These are phyloP conservation scores for Pisolithus albus DNA, from an alignment of 768 basidiomycete genomes.

Conservation along the genomic window DNA sequence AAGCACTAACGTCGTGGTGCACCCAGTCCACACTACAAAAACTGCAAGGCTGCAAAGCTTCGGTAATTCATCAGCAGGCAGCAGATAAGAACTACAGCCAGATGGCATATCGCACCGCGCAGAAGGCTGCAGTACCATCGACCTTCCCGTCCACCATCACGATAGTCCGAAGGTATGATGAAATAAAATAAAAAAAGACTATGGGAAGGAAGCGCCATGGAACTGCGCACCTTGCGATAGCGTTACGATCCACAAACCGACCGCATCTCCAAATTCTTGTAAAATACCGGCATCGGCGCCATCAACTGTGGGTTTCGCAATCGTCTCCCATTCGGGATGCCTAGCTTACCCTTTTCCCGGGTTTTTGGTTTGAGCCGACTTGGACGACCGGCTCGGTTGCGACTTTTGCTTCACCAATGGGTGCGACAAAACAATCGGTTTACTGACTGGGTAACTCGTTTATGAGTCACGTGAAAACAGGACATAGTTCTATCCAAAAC, in stretches of 20 bases:
- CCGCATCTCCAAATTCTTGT: slow-evolving; percentile 54
- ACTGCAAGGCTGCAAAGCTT: no score
- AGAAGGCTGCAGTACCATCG: no score
- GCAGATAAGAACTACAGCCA: no score
- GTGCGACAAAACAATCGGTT: slow-evolving; percentile 17
- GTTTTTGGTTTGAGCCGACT: slow-evolving; percentile 13
- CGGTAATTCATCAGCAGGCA: no score
- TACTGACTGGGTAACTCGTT: neutral
- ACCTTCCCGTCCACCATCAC: no score
- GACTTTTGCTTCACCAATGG: slow-evolving; percentile 60
- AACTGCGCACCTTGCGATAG: slow-evolving; percentile 62
- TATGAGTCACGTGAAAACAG: no score
- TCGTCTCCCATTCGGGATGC: slow-evolving; percentile 44
- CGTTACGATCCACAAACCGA: slow-evolving; percentile 74
- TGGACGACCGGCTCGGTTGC: slow-evolving; percentile 20
- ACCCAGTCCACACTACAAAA: no score
- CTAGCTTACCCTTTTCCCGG: slow-evolving; percentile 33
- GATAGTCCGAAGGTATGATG: slow-evolving; percentile 39
- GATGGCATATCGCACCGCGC: no score
- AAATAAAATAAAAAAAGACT: slow-evolving; percentile 1
- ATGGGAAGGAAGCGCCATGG: neutral
- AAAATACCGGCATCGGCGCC: slow-evolving; percentile 47
- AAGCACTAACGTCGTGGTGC: no score
- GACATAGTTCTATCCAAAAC: no score
- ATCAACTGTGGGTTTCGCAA: slow-evolving; percentile 47